Evolutionary conservation across 352 stramenopile species (phyloP), one percentile per base, ranked within the genome.

Genomic region (Phytophthora vignae): DNA sequence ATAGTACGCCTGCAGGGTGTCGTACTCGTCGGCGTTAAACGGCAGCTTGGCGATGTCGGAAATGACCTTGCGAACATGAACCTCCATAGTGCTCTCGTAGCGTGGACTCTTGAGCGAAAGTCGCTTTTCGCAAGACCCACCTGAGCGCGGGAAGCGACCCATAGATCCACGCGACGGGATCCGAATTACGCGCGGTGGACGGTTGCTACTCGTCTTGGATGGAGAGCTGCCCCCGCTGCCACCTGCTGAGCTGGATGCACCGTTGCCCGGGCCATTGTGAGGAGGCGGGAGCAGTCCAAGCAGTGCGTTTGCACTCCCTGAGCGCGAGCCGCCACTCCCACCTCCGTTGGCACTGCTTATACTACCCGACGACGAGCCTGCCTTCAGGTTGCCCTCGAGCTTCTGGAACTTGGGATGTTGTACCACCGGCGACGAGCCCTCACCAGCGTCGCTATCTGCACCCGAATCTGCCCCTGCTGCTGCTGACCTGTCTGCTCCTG

Each of bases 11-110:
- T 89, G 79, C 22, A 93, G 69, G 15, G 79, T 87, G 6, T 81
- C 67, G 55, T 81, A 87, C 73, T 93, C 85, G n/a, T 93, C 81
- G 17, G 70, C 70, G 60, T 85, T 90, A 72, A 91, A 93, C 19
- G 85, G 85, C 50, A 91, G 58, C 55, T 82, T 81, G 12, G 79
- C 74, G 19, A 93, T 90, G 49, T 90, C 85, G 2, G 69, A 73
- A 53, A 93, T 73, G 38, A 93, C 83, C 54, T 92, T 90, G 57
- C 82, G 81, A 31, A 90, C 84, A 25, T 93, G 82, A 29, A 88
- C 74, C 65, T 91, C 82, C 84, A 93, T 92, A 7, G 83, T 90
- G 52, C 69, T 90, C 55, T 93, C 84, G 64, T 87, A 93, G 9
- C 84, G 82, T 55, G 85, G 85, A 52, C 83, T 91, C 67, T 91